These are phyloP conservation scores for Fusarium sp. DNA, from an alignment of 2,329 filamentous ascomycete species.

Conservation along the genomic window DNA sequence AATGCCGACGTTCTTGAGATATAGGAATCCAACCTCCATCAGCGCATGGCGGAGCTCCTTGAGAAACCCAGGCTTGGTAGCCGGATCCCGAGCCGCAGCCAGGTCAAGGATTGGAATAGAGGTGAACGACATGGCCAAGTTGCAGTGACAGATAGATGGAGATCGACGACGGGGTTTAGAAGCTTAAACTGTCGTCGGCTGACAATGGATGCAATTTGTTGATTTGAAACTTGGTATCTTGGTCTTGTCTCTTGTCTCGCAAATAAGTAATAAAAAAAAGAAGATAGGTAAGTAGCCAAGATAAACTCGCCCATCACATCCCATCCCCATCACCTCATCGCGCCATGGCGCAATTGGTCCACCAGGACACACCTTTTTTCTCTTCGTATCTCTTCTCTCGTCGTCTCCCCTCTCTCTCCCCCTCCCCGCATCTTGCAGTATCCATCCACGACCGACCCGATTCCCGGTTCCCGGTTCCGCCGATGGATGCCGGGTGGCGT, in stretches of 20 bases:
- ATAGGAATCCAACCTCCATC: slow-evolving; percentile 89
- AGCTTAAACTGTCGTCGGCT: not conserved
- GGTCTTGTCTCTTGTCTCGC: slow-evolving; percentile 14
- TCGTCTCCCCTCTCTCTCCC: slow-evolving; percentile 8
- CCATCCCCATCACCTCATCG: slow-evolving; percentile 38
- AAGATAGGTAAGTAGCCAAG: slow-evolving; percentile 8
- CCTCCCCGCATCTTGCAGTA: slow-evolving; percentile 18
- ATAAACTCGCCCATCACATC: slow-evolving; percentile 31
- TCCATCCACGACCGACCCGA: slow-evolving; percentile 21
- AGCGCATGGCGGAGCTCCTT: slow-evolving; percentile 77
- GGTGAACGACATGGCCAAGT: slow-evolving; percentile 72
- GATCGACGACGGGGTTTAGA: not conserved
- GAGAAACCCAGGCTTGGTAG: slow-evolving; percentile 79
- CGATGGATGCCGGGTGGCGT: slow-evolving; percentile 33
- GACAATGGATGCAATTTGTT: slow-evolving; percentile 13
- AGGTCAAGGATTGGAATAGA: slow-evolving; percentile 83
- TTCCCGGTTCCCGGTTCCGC: slow-evolving; percentile 10
- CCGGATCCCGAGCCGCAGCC: slow-evolving; percentile 69
- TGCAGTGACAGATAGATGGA: not conserved
- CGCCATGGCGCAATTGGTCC: slow-evolving; percentile 51
- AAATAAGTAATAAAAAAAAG: slow-evolving; percentile 12
- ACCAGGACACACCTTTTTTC: slow-evolving; percentile 30
- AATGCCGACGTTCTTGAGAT: slow-evolving; percentile 83
- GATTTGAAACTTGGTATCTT: slow-evolving; percentile 37
- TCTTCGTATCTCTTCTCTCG: slow-evolving; percentile 8